Percentiles rank a stretch among this genome's conserved stretches.
Conservation (phyloP, 225 moss, liverwort and hornwort genomes). For the Pseudisothecium myosuroides region DNA sequence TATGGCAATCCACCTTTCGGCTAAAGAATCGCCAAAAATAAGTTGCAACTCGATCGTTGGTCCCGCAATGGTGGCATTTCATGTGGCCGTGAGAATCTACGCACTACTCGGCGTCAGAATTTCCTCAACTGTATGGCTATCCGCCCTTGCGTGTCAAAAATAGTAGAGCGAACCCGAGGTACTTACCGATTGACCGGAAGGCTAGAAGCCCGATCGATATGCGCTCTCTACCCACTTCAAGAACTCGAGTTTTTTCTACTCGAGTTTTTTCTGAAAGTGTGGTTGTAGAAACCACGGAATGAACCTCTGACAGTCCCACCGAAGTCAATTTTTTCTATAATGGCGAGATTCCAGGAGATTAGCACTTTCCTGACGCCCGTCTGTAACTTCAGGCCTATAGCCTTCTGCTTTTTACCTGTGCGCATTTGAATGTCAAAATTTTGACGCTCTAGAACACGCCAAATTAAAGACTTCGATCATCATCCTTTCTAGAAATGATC, state of each 20-base stretch:
- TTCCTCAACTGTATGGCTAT: neutral
- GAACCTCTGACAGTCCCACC: neutral
- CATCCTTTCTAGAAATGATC: neutral
- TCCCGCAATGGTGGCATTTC: neutral
- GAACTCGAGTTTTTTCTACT: no score
- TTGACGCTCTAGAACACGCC: neutral
- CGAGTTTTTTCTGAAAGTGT: no score
- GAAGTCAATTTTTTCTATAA: neutral
- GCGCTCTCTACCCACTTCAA: neutral
- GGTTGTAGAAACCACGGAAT: no score
- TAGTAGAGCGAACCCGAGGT: neutral
- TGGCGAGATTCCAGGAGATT: neutral
- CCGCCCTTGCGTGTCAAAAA: neutral
- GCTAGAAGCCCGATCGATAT: neutral
- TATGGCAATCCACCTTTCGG: neutral
- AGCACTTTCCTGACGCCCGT: no score
- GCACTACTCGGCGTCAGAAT: neutral
- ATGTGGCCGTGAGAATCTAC: neutral
- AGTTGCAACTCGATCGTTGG: neutral
- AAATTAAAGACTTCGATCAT: neutral
- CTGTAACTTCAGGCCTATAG: no score
- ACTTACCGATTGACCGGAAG: neutral
- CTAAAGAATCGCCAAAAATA: neutral
- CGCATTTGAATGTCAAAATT: neutral
- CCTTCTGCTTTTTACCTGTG: neutral